Conservation (phyloP, 176 grass and related monocot species). For the Avena atlantica region DNA sequence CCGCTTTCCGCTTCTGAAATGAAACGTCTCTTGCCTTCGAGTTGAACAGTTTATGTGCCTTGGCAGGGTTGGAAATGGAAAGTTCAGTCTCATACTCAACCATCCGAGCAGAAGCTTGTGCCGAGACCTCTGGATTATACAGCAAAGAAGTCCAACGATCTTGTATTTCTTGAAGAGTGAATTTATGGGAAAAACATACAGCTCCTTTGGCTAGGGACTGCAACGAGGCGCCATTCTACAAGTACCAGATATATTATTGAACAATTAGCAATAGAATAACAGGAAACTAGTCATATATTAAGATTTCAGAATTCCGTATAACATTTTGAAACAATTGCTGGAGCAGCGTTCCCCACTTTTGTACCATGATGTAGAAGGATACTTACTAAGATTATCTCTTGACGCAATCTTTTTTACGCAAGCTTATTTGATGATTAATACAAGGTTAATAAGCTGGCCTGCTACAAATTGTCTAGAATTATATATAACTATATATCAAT, state of each 20-base stretch:
- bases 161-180: slow-evolving; percentile 71
- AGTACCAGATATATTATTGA: slow-evolving; percentile 18
- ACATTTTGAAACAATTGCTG: neutral
- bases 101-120: slow-evolving; percentile 58
- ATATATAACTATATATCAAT: neutral
- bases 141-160: slow-evolving; percentile 69
- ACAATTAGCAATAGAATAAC: slow-evolving; percentile 21
- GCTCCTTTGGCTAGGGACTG: slow-evolving; percentile 76
- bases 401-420: neutral
- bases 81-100: slow-evolving; percentile 62
- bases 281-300: slow-evolving; percentile 11
- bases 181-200: slow-evolving; percentile 66
- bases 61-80: slow-evolving; percentile 58
- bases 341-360: neutral
- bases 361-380: neutral
- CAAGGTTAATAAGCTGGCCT: slow-evolving; percentile 25
- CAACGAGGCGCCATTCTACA: slow-evolving; percentile 70
- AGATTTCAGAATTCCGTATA: slow-evolving; percentile 11
- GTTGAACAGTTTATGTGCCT: slow-evolving; percentile 61
- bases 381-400: slow-evolving; percentile 2
- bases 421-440: neutral
- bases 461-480: neutral
- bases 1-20: slow-evolving; percentile 69
- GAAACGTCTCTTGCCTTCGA: slow-evolving; percentile 63
- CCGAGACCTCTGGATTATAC: slow-evolving; percentile 56